Evolutionary conservation across 768 basidiomycete species (phyloP), one percentile per base, ranked within the genome.

Genomic region (Dioszegia aurantiaca): DNA sequence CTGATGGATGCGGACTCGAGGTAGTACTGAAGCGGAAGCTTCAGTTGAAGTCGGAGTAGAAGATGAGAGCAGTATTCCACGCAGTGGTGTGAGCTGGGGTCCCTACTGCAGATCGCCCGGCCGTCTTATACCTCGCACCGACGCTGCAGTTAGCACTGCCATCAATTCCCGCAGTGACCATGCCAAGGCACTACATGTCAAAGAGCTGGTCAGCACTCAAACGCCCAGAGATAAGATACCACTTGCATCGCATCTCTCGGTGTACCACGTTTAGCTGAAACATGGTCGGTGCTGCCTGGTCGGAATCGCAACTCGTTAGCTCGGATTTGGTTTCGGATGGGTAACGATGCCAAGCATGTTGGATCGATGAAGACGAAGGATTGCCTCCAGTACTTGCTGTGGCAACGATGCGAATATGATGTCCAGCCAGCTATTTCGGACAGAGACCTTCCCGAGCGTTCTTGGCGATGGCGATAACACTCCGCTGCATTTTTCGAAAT

Each of bases 191-290:
- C 43, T 23, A 33, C 33, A 33, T 33, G 40, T n/a, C 26, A 23
- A n/a, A 21, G 12, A n/a, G 30, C 28, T 23, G 24, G 46, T 47
- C 46, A 23, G 46, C 30, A 30, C 4, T 31, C 16, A 6, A 26
- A 33, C 24, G 46, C 46, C 46, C 16, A 47, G 46, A 47, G 46
- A 47, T 47, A 47, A 47, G 46, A 47, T 47, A 47, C 46, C 46
- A 47, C 46, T 47, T 47, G 46, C 46, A 47, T 47, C 26, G 27
- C 46, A 3, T 16, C 4, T 2, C 12, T 4, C 26, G 30, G 28
- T 47, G 27, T 6, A 3, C 8, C 5, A n/a, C 4, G 26, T 16
- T 47, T 3, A 12, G 46, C 40, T 47, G 46, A 45, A 45, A 45
- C 44, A 45, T 19, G 14, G 19, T 45, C 21, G 9, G 33, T 33